Percentiles rank a stretch among this genome's conserved stretches.
Conservation (phyloP, 768 basidiomycete genomes). For the Russula dissimulans region DNA sequence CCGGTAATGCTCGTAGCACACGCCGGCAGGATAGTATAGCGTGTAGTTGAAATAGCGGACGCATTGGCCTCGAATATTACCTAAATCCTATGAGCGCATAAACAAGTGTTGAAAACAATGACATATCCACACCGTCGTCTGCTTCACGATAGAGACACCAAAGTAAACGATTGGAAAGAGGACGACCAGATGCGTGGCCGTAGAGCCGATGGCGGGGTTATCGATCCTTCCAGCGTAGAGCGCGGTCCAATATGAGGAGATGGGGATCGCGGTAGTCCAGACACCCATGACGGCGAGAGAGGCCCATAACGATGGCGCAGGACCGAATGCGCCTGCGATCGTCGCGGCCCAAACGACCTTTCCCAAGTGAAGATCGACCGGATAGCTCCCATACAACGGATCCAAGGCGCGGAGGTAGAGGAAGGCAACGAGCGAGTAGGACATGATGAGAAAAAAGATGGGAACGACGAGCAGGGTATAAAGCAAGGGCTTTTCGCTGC, state of each 20-base stretch:
- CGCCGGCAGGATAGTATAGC: constrained; percentile 14
- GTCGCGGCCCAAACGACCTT: constrained; percentile 31
- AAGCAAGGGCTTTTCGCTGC: neutral
- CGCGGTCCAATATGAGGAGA: constrained; percentile 59
- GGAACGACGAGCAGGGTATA: constrained; percentile 21
- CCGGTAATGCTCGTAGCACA: constrained; percentile 18
- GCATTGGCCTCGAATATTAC: constrained; percentile 4
- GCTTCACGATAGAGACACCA: constrained; percentile 38
- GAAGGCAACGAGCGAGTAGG: constrained; percentile 49
- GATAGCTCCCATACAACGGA: constrained; percentile 59
- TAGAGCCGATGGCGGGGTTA: constrained; percentile 48
- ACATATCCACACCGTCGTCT: constrained; percentile 30
- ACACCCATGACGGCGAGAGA: constrained; percentile 33
- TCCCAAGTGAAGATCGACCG: constrained; percentile 42
- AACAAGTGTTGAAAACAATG: neutral
- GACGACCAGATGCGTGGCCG: constrained; percentile 46
- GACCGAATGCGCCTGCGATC: constrained; percentile 27
- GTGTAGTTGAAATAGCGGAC: constrained; percentile 10
- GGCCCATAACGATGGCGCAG: constrained; percentile 26
- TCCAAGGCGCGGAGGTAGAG: constrained; percentile 54
- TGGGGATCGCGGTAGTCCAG: constrained; percentile 40
- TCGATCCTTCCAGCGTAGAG: constrained; percentile 46
- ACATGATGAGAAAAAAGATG: constrained; percentile 22
- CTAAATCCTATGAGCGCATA: neutral
- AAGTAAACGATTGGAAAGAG: constrained; percentile 49